Evolutionary conservation across 2,329 filamentous ascomycete species (phyloP).

Genomic region (Epichloe baconii): DNA sequence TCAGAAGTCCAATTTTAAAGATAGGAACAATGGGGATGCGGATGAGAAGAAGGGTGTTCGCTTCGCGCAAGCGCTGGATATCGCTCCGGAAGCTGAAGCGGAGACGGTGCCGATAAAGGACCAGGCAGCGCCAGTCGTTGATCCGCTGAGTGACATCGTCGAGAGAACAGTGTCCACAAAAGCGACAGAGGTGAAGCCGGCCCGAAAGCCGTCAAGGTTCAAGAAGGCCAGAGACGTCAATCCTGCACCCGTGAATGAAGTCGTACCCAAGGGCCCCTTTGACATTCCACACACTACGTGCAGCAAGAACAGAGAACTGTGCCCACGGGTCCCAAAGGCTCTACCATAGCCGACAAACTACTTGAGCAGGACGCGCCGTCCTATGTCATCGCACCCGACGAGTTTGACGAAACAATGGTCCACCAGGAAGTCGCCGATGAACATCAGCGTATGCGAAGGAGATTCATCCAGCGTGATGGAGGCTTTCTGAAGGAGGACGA

Average conservation of each 20-base stretch:
- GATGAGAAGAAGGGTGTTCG: constrained; percentile 56
- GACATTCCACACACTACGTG: constrained; percentile 27
- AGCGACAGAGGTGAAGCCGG: constrained; percentile 18
- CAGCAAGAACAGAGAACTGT: constrained; percentile 24
- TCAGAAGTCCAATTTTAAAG: constrained; percentile 21
- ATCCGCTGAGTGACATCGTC: constrained; percentile 40
- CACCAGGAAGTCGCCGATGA: constrained; percentile 68
- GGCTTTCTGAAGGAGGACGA: constrained; percentile 67
- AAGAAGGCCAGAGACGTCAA: constrained; percentile 26
- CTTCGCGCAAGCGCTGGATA: constrained; percentile 65
- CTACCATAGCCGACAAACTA: constrained; percentile 45
- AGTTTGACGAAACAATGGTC: constrained; percentile 56
- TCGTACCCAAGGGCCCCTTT: constrained; percentile 27
- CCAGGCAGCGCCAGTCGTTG: constrained; percentile 22
- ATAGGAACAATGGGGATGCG: constrained; percentile 11
- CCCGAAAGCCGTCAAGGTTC: constrained; percentile 37
- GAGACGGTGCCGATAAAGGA: constrained; percentile 9
- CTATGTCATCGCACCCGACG: constrained; percentile 35
- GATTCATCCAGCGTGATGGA: constrained; percentile 69
- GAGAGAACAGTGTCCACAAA: constrained; percentile 27
- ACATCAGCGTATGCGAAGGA: constrained; percentile 72
- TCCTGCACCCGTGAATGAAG: constrained; percentile 3
- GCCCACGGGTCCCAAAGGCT: constrained; percentile 36
- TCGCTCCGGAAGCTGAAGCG: constrained; percentile 34
- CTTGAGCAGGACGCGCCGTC: constrained; percentile 37